Base-by-base conservation (phyloP, 257 asterid species). In the Solanum appendiculatum region DNA sequence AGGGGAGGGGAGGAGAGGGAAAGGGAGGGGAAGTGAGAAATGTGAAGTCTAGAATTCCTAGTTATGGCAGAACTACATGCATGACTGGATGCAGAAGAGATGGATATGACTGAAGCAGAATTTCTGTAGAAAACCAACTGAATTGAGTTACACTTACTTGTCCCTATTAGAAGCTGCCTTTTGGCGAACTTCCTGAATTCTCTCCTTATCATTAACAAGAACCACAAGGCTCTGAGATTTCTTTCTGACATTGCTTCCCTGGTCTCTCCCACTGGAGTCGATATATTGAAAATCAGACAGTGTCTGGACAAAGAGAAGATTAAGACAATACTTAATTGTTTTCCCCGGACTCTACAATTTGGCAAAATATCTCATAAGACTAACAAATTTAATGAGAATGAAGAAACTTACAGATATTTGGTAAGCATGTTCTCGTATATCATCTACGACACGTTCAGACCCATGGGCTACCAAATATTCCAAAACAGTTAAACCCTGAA, bases 381-480 rank as follows among this genome's bases (percentile, higher is more conserved):
- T 51, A 11, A 70, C 86, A 86, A 31, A 37, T 83, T 80, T 37
- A 90, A 84, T 63, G 12, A 64, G 60, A 68, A 80, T 21, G 85
- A 89, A 86, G 87, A 85, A 91, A 88, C 92, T 90, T 87, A 96
- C 99, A 77, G 98, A 96, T 93, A 97, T 96, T 91, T 97, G 99
- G 89, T 97, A 93, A 33, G 98, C 98, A 91, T 96, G 99, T 87
- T 97, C 99, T 87, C 98, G 89, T 89, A 97, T 96, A 74, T 97
- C 99, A 88, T 97, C 99, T 84, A 97, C 91, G 88, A 96, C 98
- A 81, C 98, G 98, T 90, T 97, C 99, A 6, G 99, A 93, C 66
- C 99, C 99, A 90, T 97, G 93, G 80, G 97, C 99, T 46, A 97
- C 98, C 95, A 97, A 86, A 95, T 96, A 96, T 74, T 97, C 99